Evolutionary conservation across 306 rosid genomes (phyloP), one percentile per base, ranked within the genome.

Genomic region (Acacia acuminata): DNA sequence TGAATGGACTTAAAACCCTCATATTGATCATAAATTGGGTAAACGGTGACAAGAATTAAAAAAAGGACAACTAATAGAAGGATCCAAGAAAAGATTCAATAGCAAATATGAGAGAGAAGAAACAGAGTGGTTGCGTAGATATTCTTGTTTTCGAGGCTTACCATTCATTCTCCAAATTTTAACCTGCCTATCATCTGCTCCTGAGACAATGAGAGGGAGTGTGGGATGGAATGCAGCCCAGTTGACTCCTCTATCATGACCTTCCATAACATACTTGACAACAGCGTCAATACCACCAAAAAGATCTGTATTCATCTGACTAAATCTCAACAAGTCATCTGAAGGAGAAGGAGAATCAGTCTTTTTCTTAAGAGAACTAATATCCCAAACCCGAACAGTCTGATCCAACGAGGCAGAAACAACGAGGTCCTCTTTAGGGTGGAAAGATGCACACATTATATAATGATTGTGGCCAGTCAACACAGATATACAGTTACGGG

Each of bases 141-240:
- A 22, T 24, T 58, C 65, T 58, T 56, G 64, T 22, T 58, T 58
- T 58, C 11, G 27, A 58, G 12, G 65, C 65, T 58, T 25, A 93
- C 99, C 99, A 85, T 93, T 95, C 99, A 95, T 95, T 76, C 99
- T 87, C 99, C 99, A 95, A 81, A 95, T 81, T 85, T 95, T 95
- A 73, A 95, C 99, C 91, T 92, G 98, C 71, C 99, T 92, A 63
- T 95, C 99, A 88, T 95, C 99, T 48, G 98, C 99, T 82, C 98
- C 98, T 5, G 99, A 95, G 84, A 95, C 98, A 87, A 95, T 95
- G 81, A 95, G 90, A 77, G 99, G 99, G 69, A 93, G 88, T 38
- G 92, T 90, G 19, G 99, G 98, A 89, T 95, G 99, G 82, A 95
- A 95, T 71, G 94, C 83, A 87, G 99, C 99, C 99, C 99, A 95